A percentile compares a stretch with the other conserved stretches of the same genome.
These are phyloP conservation scores for Herpetomonas muscarum DNA, from an alignment of 208 protist species.

Conservation along the genomic window DNA sequence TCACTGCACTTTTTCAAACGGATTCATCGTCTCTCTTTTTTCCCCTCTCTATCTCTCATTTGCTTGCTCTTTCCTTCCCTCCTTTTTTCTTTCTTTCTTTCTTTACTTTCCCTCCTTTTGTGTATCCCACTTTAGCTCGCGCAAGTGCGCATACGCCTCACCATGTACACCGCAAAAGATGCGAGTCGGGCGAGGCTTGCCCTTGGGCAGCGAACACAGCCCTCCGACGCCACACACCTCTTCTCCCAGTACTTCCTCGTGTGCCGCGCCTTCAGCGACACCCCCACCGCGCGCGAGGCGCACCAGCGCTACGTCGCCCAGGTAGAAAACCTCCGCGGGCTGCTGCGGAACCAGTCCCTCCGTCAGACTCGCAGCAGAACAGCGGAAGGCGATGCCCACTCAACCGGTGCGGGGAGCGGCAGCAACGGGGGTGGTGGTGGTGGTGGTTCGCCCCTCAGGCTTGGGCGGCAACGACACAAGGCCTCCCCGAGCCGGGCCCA, in stretches of 20 bases:
- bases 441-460: too few species aligned
- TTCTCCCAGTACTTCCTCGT: slow-evolving; percentile 37
- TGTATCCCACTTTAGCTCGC: neutral
- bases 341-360: slow-evolving; percentile 19
- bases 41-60: neutral
- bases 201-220: slow-evolving; percentile 24
- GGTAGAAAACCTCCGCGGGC: slow-evolving; percentile 18
- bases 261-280: slow-evolving; percentile 26
- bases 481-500: too few species aligned
- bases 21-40: neutral
- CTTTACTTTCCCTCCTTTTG: neutral
- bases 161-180: slow-evolving; percentile 50
- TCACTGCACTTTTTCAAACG: neutral
- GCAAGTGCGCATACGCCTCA: neutral
- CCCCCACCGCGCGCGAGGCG: slow-evolving; percentile 23
- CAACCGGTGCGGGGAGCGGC: too few species aligned
- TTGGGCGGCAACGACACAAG: too few species aligned
- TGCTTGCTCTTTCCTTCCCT: slow-evolving; percentile 6
- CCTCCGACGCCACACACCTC: slow-evolving; percentile 22
- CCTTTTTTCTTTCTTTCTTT: neutral
- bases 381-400: too few species aligned
- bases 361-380: too few species aligned
- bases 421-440: too few species aligned
- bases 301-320: slow-evolving; percentile 36
- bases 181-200: slow-evolving; percentile 27